Evolutionary conservation across 805 yeast species (phyloP).

Genomic region (Pichia ethanolica): DNA sequence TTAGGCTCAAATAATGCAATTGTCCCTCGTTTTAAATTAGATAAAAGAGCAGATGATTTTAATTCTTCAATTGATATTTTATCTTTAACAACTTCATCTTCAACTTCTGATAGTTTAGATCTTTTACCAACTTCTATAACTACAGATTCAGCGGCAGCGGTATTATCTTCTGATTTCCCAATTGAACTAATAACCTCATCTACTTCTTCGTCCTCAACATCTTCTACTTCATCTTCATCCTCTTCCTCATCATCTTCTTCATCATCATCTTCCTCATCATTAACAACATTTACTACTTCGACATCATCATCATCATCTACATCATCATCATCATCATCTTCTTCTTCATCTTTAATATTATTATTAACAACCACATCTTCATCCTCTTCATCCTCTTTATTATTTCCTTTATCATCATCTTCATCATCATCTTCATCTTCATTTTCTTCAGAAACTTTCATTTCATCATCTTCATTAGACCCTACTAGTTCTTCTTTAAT

Average conservation of each 20-base stretch:
- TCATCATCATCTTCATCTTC: constrained; percentile 4
- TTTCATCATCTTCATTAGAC: constrained; percentile 4
- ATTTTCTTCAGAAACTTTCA: constrained; percentile 10
- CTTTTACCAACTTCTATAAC: no score
- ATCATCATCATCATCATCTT: constrained; percentile 4
- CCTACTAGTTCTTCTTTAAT: constrained; percentile 2
- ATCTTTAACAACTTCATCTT: constrained; percentile 9
- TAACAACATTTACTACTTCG: not conserved
- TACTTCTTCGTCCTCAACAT: no score
- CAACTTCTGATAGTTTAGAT: not conserved
- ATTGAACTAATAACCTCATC: no score
- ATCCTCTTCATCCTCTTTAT: constrained; percentile 1
- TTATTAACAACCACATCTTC: constrained; percentile 4
- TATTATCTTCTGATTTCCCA: no score
- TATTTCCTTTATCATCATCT: not conserved
- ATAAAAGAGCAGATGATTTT: constrained; percentile 15
- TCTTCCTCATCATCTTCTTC: no score
- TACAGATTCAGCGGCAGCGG: no score
- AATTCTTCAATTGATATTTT: constrained; percentile 18
- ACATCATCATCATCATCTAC: constrained; percentile 7
- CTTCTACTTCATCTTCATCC: no score
- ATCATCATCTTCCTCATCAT: not conserved
- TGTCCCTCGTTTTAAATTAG: constrained; percentile 22
- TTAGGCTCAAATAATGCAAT: constrained; percentile 21
- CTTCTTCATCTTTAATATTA: constrained; percentile 4